phyloP scores from a whole-genome alignment of 2,329 filamentous ascomycete species.

The Beauveria brongniartii region DNA sequence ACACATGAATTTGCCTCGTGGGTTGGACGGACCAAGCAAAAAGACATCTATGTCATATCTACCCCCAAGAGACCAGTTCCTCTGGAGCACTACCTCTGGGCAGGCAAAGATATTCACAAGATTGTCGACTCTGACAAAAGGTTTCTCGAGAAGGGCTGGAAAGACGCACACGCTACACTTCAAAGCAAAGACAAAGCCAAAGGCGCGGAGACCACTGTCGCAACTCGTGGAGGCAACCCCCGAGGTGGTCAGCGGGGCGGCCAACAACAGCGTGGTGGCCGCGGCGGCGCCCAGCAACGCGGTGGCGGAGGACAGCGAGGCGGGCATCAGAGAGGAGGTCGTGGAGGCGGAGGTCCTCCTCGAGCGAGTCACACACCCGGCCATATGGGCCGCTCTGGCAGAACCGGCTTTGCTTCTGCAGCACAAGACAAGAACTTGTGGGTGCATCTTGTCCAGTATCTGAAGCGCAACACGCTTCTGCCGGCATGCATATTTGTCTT shows the following conservation, averaged over 20 bases:
- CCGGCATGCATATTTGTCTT: slow-evolving; percentile 98
- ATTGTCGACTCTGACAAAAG: slow-evolving; percentile 90
- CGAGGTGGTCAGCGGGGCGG: slow-evolving; percentile 28
- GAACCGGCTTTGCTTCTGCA: slow-evolving; percentile 76
- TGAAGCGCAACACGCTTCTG: slow-evolving; percentile 78
- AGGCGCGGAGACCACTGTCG: slow-evolving; percentile 27
- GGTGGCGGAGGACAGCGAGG: slow-evolving; percentile 45
- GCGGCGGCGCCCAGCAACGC: slow-evolving; percentile 37
- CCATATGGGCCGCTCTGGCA: slow-evolving; percentile 83
- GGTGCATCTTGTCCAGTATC: slow-evolving; percentile 89
- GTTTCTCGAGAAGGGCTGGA: slow-evolving; percentile 90
- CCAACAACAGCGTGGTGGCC: slow-evolving; percentile 33
- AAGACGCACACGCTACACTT: slow-evolving; percentile 76
- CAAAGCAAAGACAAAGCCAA: slow-evolving; percentile 74
- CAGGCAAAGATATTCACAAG: slow-evolving; percentile 83
- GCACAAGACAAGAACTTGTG: slow-evolving; percentile 94
- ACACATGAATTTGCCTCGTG: slow-evolving; percentile 97
- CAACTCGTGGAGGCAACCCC: slow-evolving; percentile 29
- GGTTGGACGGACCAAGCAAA: slow-evolving; percentile 96
- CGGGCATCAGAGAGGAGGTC: slow-evolving; percentile 46
- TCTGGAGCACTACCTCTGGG: slow-evolving; percentile 94
- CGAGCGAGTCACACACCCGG: slow-evolving; percentile 58
- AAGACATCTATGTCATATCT: slow-evolving; percentile 98
- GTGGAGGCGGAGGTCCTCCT: slow-evolving; percentile 39
- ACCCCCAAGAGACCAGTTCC: slow-evolving; percentile 93